Conservation (phyloP, 2,329 filamentous ascomycete species). For the Acrocalymma vagum region DNA sequence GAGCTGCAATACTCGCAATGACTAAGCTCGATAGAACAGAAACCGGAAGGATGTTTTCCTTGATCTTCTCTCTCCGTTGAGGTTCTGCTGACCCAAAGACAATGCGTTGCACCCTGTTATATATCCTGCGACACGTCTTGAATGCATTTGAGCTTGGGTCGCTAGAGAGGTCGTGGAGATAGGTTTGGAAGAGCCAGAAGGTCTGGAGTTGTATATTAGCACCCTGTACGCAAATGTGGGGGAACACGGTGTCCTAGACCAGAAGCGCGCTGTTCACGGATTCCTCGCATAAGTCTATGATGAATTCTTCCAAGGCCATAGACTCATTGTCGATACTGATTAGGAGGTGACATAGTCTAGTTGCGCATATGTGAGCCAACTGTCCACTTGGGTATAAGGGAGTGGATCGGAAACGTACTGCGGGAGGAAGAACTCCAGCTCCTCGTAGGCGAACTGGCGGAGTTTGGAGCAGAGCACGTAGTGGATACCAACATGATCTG, state of each 20-base stretch:
- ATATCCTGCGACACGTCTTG: slow-evolving; percentile 82
- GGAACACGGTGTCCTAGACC: slow-evolving; percentile 55
- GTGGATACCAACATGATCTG: slow-evolving; percentile 88
- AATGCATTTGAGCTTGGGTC: slow-evolving; percentile 81
- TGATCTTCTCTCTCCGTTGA: slow-evolving; percentile 76
- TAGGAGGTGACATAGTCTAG: slow-evolving; percentile 78
- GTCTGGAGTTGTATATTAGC: slow-evolving; percentile 64
- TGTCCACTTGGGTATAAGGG: slow-evolving; percentile 21
- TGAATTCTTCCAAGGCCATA: slow-evolving; percentile 88
- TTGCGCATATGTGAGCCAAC: slow-evolving; percentile 50
- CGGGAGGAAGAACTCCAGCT: slow-evolving; percentile 91
- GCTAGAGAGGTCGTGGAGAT: slow-evolving; percentile 80
- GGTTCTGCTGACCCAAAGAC: slow-evolving; percentile 81
- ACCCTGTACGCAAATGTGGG: slow-evolving; percentile 24
- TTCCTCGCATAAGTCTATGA: slow-evolving; percentile 85
- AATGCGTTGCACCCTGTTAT: slow-evolving; percentile 89
- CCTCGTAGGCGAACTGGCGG: slow-evolving; percentile 87
- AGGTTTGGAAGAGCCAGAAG: slow-evolving; percentile 90
- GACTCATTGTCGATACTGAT: slow-evolving; percentile 91
- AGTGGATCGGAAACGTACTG: slow-evolving; percentile 48
- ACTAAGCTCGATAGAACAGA: slow-evolving; percentile 84
- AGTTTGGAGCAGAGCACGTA: slow-evolving; percentile 90
- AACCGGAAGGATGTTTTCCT: slow-evolving; percentile 81
- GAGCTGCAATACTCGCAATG: slow-evolving; percentile 77
- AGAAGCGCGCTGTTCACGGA: slow-evolving; percentile 84